Conservation (phyloP, 768 basidiomycete species). For the Collybia sp. region DNA sequence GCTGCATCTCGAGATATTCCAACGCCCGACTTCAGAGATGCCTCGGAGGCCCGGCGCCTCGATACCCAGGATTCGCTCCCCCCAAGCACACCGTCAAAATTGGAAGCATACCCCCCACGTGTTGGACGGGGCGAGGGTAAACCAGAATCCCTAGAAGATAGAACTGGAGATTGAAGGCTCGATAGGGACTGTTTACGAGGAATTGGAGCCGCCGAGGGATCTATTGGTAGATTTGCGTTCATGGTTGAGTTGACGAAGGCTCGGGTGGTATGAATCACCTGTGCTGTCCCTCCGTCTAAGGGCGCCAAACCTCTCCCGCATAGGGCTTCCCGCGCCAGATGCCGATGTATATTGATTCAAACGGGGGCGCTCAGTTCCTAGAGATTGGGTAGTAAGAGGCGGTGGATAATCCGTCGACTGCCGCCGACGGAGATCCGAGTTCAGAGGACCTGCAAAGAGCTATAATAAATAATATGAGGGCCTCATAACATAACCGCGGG, state of each 20-base stretch:
- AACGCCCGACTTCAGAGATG: slow-evolving; percentile 37
- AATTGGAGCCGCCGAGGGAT: slow-evolving; percentile 48
- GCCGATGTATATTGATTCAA: slow-evolving; percentile 41
- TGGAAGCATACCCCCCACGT: slow-evolving; percentile 51
- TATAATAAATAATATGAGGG: slow-evolving; percentile 27
- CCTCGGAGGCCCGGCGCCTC: slow-evolving; percentile 58
- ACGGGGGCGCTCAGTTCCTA: slow-evolving; percentile 53
- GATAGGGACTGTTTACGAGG: slow-evolving; percentile 72
- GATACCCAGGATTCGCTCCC: slow-evolving; percentile 67
- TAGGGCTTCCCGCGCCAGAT: slow-evolving; percentile 44
- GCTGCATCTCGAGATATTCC: slow-evolving; percentile 30
- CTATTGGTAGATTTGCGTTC: slow-evolving; percentile 30
- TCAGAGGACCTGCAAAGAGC: slow-evolving; percentile 80
- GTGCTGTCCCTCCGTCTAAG: slow-evolving; percentile 66
- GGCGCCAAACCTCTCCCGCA: slow-evolving; percentile 63
- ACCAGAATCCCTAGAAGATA: slow-evolving; percentile 54
- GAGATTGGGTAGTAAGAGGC: slow-evolving; percentile 46
- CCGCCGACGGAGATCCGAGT: slow-evolving; percentile 85
- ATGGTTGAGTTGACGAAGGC: slow-evolving; percentile 6
- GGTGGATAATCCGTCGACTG: slow-evolving; percentile 74
- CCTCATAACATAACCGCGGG: slow-evolving; percentile 14
- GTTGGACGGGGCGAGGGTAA: slow-evolving; percentile 60
- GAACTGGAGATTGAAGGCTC: slow-evolving; percentile 45
- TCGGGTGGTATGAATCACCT: slow-evolving; percentile 35
- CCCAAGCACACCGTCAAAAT: slow-evolving; percentile 71